These are phyloP conservation scores for Saccharomyces hybrid DNA, from an alignment of 1,139 yeast species.

Conservation along the genomic window DNA sequence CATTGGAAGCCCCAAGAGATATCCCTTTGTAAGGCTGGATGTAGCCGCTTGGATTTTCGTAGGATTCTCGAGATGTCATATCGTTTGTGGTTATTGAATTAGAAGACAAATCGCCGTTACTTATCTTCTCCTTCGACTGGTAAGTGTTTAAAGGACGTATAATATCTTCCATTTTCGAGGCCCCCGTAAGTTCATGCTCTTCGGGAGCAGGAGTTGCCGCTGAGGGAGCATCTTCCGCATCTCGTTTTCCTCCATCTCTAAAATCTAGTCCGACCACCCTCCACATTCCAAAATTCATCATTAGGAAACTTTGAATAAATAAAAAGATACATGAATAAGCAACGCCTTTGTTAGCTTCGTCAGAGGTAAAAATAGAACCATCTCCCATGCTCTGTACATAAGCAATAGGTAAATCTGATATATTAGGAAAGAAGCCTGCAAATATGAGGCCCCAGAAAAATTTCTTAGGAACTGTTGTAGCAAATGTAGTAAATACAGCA, in stretches of 20 bases:
- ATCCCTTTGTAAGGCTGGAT: not conserved
- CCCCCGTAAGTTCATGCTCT: not conserved
- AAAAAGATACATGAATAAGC: conserved; percentile 76
- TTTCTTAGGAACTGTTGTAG: conserved; percentile 51
- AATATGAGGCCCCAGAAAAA: conserved; percentile 73
- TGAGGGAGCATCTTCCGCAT: conserved; percentile 1
- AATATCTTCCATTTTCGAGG: not conserved
- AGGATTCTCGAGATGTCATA: not conserved
- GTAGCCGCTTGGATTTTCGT: not conserved
- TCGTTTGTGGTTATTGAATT: not conserved
- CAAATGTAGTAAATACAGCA: conserved; percentile 26
- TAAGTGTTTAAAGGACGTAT: not conserved
- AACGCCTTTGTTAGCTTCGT: conserved; percentile 63
- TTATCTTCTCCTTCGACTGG: not conserved
- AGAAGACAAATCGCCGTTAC: not conserved
- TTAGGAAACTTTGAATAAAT: conserved; percentile 56
- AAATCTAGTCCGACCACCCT: conserved; percentile 68
- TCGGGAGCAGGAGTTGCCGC: not conserved
- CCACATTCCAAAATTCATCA: conserved; percentile 72
- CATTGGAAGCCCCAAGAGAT: not conserved
- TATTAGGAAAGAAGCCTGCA: conserved; percentile 74
- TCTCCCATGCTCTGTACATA: conserved; percentile 71
- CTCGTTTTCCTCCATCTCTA: conserved; percentile 27
- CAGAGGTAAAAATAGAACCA: conserved; percentile 50
- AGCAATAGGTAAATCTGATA: conserved; percentile 84